Base-by-base conservation (phyloP, 2,329 filamentous ascomycete genomes). In the Cyclaneusma minus region DNA sequence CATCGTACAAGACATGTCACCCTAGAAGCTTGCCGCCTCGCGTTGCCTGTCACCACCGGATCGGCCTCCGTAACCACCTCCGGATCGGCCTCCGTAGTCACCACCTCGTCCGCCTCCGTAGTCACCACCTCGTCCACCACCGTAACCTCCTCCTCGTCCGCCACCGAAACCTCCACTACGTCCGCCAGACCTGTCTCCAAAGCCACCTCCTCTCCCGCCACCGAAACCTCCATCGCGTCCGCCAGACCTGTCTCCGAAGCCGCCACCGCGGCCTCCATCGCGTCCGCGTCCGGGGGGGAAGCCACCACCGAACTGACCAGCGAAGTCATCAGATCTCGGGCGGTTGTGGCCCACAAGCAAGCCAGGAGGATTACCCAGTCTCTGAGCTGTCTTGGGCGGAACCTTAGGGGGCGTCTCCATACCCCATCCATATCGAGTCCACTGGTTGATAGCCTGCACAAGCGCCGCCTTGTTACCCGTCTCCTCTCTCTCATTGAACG, bases 341-440 rank as follows among this genome's bases (percentile, higher is more conserved):
- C 7, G 6, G 4, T 26, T 16, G 9, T 26, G 14, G 13, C 17
- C 34, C 22, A 42, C 32, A 11, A 38, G 38, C 12, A 43, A 25
- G 13, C 40, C 36, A 5, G 30, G 31, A n/a, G 38, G 1, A n/a
- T 21, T 34, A 7, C 41, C 42, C 11, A 48, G 14, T 21, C 37
- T 45, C 4, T 16, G n/a, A 2, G 38, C 40, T 3, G 42, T 13
- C 3, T n/a, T 12, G n/a, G 28, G 24, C 4, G 21, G 4, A 13
- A 49, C 32, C 1, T 21, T 4, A 7, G 47, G 47, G n/a, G 47
- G 45, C 13, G 35, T 16, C 13, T 44, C 43, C 25, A 36, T 44
- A 6, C 47, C 47, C 44, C 44, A 48, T 13, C 43, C 47, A 33
- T 35, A 48, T 30, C 38, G 39, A 0, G 39, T 36, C 46, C 39